These are phyloP conservation scores for Trichosanthes cucumerina DNA, from an alignment of 306 rosid genomes.

Conservation along the genomic window DNA sequence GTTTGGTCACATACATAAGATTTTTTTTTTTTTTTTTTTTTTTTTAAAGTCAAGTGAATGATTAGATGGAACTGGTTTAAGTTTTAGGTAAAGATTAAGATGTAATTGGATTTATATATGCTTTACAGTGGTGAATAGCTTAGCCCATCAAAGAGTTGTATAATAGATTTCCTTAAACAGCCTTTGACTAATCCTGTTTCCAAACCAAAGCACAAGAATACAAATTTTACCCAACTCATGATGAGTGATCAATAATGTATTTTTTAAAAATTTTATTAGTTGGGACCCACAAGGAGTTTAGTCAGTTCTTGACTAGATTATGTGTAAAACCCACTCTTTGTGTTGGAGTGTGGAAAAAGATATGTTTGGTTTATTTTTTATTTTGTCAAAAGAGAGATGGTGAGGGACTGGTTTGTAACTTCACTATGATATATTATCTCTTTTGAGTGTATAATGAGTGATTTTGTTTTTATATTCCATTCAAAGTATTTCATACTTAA, in stretches of 20 bases:
- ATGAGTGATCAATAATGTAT: not conserved
- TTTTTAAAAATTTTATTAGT: not conserved
- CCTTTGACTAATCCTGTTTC: not conserved
- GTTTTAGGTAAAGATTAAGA: not conserved
- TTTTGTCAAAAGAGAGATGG: not conserved
- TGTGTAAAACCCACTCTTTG: not conserved
- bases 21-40: not conserved
- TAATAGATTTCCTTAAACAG: not conserved
- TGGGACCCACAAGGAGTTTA: not conserved
- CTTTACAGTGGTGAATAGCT: not conserved
- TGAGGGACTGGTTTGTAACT: not conserved
- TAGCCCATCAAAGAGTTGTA: not conserved
- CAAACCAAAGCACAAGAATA: not conserved
- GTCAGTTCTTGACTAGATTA: constrained; percentile 5
- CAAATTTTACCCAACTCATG: constrained; percentile 4
- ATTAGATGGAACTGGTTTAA: not conserved
- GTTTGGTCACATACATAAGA: not conserved
- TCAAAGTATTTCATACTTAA: not conserved
- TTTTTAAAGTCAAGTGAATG: not conserved
- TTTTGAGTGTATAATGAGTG: not conserved
- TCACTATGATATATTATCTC: not conserved
- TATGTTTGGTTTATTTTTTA: not conserved
- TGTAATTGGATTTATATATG: not conserved
- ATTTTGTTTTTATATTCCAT: not conserved
- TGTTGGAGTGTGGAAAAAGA: not conserved